These are phyloP conservation scores for Acacia concinna DNA, from an alignment of 331 rosid genomes.

Conservation along the genomic window DNA sequence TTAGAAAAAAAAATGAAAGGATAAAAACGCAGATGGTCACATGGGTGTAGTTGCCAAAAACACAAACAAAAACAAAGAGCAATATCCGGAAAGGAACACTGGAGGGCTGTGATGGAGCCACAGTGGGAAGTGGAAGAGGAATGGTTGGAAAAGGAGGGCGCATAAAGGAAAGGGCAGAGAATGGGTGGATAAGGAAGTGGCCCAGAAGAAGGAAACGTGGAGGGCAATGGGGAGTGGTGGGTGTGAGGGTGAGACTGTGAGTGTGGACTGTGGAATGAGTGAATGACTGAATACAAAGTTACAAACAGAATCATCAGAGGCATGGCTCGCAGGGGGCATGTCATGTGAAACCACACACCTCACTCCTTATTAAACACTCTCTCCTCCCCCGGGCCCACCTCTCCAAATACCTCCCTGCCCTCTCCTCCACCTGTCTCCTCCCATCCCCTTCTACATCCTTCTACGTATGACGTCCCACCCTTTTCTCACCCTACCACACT, in stretches of 20 bases:
- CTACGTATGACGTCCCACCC: background rate
- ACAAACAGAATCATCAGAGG: background rate
- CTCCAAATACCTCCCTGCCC: background rate
- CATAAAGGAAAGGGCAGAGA: background rate
- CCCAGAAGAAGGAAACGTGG: background rate
- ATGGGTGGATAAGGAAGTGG: background rate
- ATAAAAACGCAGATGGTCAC: background rate
- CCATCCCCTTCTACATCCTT: background rate
- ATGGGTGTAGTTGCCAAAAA: background rate
- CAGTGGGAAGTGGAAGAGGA: no score
- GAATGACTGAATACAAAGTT: no score
- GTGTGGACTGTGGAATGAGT: background rate
- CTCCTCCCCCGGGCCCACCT: background rate
- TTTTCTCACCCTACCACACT: no score
- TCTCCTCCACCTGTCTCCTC: slow-evolving; percentile 23
- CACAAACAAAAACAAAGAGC: background rate
- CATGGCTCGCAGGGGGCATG: background rate
- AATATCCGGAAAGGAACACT: background rate
- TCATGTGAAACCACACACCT: background rate
- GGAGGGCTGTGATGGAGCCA: background rate
- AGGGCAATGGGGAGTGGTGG: background rate
- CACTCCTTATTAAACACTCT: background rate
- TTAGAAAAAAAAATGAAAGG: no score
- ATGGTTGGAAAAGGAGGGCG: background rate
- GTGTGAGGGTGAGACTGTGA: no score